Evolutionary conservation across 768 basidiomycete species (phyloP).

Genomic region (Amanita pallidorosea): DNA sequence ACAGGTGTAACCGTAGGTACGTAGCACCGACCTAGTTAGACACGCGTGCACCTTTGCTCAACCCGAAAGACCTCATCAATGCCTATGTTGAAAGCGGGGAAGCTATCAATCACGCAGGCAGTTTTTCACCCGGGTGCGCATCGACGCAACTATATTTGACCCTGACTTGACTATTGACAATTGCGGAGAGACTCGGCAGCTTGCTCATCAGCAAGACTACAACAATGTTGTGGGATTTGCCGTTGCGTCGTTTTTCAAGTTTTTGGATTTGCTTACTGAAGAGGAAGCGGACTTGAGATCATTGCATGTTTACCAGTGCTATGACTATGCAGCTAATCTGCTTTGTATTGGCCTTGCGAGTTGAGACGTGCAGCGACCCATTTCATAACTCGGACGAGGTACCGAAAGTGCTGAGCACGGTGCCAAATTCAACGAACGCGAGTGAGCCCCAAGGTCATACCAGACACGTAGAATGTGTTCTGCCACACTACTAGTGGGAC

Average conservation of each 20-base stretch:
- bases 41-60: no score
- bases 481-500: slow-evolving; percentile 7
- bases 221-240: no score
- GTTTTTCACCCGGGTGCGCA: slow-evolving; percentile 85
- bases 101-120: slow-evolving; percentile 82
- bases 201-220: no score
- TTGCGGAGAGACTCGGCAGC: no score
- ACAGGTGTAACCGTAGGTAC: slow-evolving; percentile 81
- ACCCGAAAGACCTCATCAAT: slow-evolving; percentile 41
- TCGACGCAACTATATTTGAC: background rate
- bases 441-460: slow-evolving; percentile 26
- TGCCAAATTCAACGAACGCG: slow-evolving; percentile 29
- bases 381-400: slow-evolving; percentile 20
- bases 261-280: no score
- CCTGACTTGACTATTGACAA: no score
- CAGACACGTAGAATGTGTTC: slow-evolving; percentile 22
- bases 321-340: no score
- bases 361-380: slow-evolving; percentile 8
- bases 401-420: slow-evolving; percentile 26
- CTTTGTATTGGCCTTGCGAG: no score
- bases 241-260: no score
- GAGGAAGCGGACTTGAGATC: no score
- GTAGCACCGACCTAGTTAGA: slow-evolving; percentile 10
- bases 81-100: slow-evolving; percentile 84
- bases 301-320: no score